These are phyloP conservation scores for Plasmodium gonderi DNA, from an alignment of 169 alveolate species.

Conservation along the genomic window DNA sequence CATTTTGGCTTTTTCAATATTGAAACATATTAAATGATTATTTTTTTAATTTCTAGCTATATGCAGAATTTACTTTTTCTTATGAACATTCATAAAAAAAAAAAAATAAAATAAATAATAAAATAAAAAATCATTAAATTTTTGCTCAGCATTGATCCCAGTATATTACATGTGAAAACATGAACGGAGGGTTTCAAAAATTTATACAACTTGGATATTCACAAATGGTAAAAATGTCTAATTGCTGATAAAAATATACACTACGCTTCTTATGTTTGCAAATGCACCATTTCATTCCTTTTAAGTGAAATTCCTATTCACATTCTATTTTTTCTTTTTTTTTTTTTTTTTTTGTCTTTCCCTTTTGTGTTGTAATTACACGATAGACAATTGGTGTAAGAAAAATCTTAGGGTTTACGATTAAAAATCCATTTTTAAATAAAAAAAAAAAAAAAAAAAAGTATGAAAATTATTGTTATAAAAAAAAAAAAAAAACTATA, in stretches of 20 bases:
- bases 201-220: background rate
- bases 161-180: background rate
- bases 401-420: background rate
- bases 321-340: background rate
- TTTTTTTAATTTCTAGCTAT: background rate
- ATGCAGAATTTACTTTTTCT: background rate
- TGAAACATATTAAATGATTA: background rate
- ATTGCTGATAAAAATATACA: background rate
- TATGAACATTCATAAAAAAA: background rate
- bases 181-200: background rate
- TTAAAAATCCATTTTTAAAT: background rate
- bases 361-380: background rate
- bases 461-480: background rate
- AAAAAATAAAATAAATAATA: background rate
- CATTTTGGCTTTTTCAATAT: background rate
- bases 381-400: background rate
- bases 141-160: background rate
- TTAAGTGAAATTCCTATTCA: background rate
- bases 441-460: background rate
- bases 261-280: background rate
- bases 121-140: background rate
- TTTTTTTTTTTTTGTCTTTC: background rate
- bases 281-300: background rate
- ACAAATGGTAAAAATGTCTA: background rate
- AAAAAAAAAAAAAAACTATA: background rate